Evolutionary conservation across 306 rosid genomes (phyloP), one percentile per base, ranked within the genome.

Genomic region (Trifolium pratense): DNA sequence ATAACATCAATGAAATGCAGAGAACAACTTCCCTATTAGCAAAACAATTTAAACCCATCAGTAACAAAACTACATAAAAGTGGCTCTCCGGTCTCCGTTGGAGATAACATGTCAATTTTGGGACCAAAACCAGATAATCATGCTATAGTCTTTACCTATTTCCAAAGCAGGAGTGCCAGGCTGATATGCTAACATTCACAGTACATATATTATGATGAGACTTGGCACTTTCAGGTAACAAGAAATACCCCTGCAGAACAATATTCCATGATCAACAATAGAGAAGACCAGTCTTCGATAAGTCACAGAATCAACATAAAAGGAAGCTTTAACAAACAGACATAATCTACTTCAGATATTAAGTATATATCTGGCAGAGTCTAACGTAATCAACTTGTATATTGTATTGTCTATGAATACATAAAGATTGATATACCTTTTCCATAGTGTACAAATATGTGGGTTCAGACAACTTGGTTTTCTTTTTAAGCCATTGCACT

Each of bases 111-210:
- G 37, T 31, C 70, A 7, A 43, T 78, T 78, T 58, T 37, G 17
- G 23, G 67, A 68, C 49, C 58, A 75, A 70, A 66, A 59, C 37
- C 61, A 74, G 55, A 71, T 21, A 29, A 71, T 21, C 55, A 13
- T 53, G 55, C 53, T 56, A 60, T 42, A 6, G 60, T 48, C 68
- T 31, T 60, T 66, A 95, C 99, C 93, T 95, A 89, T 95, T 95
- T 70, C 99, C 99, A 76, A 95, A 90, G 89, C 99, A 95, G 74
- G 96, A 81, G 83, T 95, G 97, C 81, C 89, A 88, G 57, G 97
- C 97, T 74, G 97, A 89, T 77, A 95, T 83, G 86, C 96, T 95
- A 25, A 95, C 82, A 83, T 95, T 95, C 75, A 91, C 90, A 6
- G 99, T 89, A 15, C 74, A 89, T 63, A 95, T 90, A 78, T 88